Base-by-base conservation (phyloP, 1,284 basidiomycete species). In the Hypsizygus ulmarius region DNA sequence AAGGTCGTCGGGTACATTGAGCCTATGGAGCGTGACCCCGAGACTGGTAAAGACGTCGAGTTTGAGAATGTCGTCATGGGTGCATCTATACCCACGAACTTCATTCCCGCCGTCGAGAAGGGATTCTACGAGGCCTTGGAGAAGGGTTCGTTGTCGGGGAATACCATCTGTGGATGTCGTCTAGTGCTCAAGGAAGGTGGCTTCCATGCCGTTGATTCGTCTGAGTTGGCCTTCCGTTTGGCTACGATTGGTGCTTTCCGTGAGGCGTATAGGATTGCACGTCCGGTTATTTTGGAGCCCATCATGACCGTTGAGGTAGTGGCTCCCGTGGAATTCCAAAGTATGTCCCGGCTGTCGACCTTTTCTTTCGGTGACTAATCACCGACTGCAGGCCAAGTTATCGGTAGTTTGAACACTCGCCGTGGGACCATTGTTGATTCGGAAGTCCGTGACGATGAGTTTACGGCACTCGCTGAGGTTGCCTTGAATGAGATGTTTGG, bases 401-500 rank as follows among this genome's bases (percentile, higher is more conserved):
- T 99, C 60, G 95, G 96, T 38, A 91, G 92, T 11, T 73, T 99
- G 61, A 99, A 97, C 68, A 86, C 91, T 53, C 82, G 97, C 32
- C 85, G 93, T 52, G 97, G 97, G 1, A 95, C 92, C 5, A 97
- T 99, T 60, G 77, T 96, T 42, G 96, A 98, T 63, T 97, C 92
- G 54, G 97, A 99, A 70, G 87, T 97, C 29, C 84, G 95, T 36
- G 95, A 97, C 59, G 97, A 99, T 63, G 96, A 99, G 71, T 98
- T 99, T 64, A 94, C 92, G 1, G 81, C 90, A 47, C 79, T 81
- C 16, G 93, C 93, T 21, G 96, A 98, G 65, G 95, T 99, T 11
- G 87, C 91, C 7, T 70, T 99, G 67, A 98, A 96, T 69, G 96
- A 99, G 64, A 99, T 99, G 97, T 99, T 99, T 66, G 96, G 96